Conservation (phyloP, 208 protist genomes). For the Herpetomonas tarakana region DNA sequence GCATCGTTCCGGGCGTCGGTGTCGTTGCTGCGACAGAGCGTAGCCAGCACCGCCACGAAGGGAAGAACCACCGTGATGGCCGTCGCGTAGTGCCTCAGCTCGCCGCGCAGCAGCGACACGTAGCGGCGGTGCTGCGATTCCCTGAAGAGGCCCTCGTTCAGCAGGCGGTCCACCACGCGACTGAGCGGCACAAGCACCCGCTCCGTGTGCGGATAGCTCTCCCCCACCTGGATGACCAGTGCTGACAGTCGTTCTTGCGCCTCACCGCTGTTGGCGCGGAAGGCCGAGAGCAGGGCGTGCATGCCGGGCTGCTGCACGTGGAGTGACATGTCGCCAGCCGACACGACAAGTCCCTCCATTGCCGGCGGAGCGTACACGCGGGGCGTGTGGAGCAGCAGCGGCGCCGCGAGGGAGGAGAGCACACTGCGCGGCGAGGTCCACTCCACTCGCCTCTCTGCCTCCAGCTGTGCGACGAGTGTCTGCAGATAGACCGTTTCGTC, state of each 20-base stretch:
- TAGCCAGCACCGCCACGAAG: constrained; percentile 63
- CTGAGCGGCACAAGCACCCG: constrained; percentile 81
- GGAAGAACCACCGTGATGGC: constrained; percentile 74
- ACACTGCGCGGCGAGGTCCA: background rate
- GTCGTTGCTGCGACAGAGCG: constrained; percentile 57
- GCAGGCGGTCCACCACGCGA: constrained; percentile 48
- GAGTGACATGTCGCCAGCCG: constrained; percentile 79
- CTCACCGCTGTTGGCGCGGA: constrained; percentile 11
- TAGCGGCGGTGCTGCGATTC: constrained; percentile 35
- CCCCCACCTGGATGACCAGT: constrained; percentile 54
- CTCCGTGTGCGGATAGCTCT: constrained; percentile 50
- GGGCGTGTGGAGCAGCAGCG: constrained; percentile 1
- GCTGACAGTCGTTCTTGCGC: constrained; percentile 32
- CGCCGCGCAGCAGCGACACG: constrained; percentile 56
- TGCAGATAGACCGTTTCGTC: constrained; percentile 3
- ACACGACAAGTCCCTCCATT: constrained; percentile 80
- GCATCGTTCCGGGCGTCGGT: constrained; percentile 40
- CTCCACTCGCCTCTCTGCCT: background rate
- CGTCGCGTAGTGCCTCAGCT: constrained; percentile 71
- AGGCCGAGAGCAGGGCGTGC: constrained; percentile 51
- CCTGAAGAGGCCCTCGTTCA: constrained; percentile 54
- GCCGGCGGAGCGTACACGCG: constrained; percentile 23
- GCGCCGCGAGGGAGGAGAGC: background rate
- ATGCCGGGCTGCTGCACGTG: constrained; percentile 71
- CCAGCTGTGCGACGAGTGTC: constrained; percentile 10